Conservation (phyloP, 441 rosid species). For the Adansonia grandidieri region DNA sequence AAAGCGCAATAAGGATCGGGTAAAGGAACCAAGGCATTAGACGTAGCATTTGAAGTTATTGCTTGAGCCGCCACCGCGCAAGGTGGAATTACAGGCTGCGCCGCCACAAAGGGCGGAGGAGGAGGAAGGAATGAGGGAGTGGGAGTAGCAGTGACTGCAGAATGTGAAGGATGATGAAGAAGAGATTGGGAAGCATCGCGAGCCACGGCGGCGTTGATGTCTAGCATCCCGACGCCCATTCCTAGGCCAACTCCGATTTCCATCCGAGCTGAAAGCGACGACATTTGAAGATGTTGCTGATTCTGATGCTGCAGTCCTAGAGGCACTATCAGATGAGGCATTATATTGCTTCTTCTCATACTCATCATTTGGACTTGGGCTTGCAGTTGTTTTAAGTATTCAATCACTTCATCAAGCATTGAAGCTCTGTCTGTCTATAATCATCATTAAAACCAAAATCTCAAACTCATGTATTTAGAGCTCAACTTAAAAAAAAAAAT, state of each 20-base stretch:
- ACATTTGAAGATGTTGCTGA: slow-evolving; percentile 75
- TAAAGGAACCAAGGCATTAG: slow-evolving; percentile 34
- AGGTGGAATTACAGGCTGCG: slow-evolving; percentile 32
- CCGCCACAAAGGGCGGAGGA: slow-evolving; percentile 40
- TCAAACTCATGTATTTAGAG: too few species aligned
- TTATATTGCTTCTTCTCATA: slow-evolving; percentile 53
- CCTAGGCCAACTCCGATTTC: slow-evolving; percentile 59
- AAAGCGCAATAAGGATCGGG: slow-evolving; percentile 54
- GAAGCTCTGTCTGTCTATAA: slow-evolving; percentile 91
- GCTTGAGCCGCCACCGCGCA: slow-evolving; percentile 28
- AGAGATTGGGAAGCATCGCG: too few species aligned
- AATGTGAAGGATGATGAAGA: slow-evolving; percentile 26
- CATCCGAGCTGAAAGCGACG: slow-evolving; percentile 76
- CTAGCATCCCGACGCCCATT: slow-evolving; percentile 33
- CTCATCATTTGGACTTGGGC: slow-evolving; percentile 81
- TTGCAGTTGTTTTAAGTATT: slow-evolving; percentile 86
- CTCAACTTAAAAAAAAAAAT: too few species aligned
- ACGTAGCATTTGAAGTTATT: slow-evolving; percentile 34
- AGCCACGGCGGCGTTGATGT: slow-evolving; percentile 21
- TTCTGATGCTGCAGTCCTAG: slow-evolving; percentile 56
- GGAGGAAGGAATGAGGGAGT: slow-evolving; percentile 35
- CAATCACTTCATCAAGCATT: slow-evolving; percentile 95
- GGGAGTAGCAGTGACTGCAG: slow-evolving; percentile 27
- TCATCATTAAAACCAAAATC: not conserved
- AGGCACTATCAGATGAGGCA: slow-evolving; percentile 76